Evolutionary conservation across 768 basidiomycete genomes (phyloP).

Genomic region (Trametes meyenii): DNA sequence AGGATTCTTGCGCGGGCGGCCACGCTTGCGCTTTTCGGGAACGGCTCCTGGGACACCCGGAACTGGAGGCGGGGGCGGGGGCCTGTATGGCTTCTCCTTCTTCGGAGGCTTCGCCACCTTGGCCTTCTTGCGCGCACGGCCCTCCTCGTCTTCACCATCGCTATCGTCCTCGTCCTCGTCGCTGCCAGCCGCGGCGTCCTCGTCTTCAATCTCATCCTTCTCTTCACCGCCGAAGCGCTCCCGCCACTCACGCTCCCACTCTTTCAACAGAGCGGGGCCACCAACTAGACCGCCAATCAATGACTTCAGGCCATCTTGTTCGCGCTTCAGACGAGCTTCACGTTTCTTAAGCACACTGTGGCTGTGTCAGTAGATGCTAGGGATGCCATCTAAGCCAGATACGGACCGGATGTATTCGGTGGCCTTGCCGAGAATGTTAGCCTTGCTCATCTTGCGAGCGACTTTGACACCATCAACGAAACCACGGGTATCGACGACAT

Average conservation of each 20-base stretch:
- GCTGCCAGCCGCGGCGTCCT: conserved; percentile 44
- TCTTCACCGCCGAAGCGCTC: conserved; percentile 77
- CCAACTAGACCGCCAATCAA: conserved; percentile 74
- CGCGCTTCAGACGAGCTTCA: conserved; percentile 68
- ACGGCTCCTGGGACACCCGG: conserved; percentile 40
- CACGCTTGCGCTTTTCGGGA: conserved; percentile 83
- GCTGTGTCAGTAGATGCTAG: conserved; percentile 4
- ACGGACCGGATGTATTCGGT: conserved; percentile 80
- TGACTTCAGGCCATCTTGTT: conserved; percentile 73
- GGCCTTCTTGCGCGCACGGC: conserved; percentile 64
- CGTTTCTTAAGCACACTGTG: conserved; percentile 77
- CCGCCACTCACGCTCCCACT: conserved; percentile 79
- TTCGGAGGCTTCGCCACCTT: conserved; percentile 47
- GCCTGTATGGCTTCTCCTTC: conserved; percentile 48
- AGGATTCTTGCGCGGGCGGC: conserved; percentile 75
- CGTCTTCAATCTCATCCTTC: conserved; percentile 56
- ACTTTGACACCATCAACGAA: conserved; percentile 93
- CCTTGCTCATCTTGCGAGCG: conserved; percentile 89
- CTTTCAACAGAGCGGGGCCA: conserved; percentile 66
- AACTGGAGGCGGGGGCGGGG: conserved; percentile 33
- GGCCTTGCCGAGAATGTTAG: conserved; percentile 87
- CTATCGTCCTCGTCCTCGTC: conserved; percentile 56
- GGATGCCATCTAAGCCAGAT: neutral
- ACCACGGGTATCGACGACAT: conserved; percentile 78
- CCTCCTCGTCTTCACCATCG: conserved; percentile 42